phyloP scores from a whole-genome alignment of 805 yeast species.

The Ogataea pilisensis region DNA sequence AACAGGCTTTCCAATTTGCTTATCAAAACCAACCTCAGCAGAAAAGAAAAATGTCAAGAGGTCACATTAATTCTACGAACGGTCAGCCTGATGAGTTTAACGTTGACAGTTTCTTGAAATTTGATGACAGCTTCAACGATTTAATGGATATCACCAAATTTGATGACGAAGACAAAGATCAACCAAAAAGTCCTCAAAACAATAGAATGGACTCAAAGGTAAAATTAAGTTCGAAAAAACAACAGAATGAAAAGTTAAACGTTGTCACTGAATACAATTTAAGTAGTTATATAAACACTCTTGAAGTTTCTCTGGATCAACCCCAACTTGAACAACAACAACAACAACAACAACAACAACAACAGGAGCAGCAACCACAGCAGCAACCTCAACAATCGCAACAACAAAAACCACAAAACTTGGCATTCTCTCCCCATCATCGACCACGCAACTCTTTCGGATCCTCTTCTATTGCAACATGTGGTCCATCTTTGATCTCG shows the following conservation, averaged over 20 bases:
- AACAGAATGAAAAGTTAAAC: neutral
- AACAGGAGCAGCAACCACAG: too few species aligned
- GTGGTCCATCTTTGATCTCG: constrained; percentile 7
- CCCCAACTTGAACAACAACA: constrained; percentile 13
- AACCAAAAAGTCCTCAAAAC: neutral
- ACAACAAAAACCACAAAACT: constrained; percentile 6
- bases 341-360: too few species aligned
- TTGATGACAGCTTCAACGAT: constrained; percentile 27
- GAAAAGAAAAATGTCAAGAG: constrained; percentile 1
- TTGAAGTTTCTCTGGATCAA: constrained; percentile 30
- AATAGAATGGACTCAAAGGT: neutral
- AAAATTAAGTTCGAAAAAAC: neutral
- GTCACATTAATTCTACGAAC: neutral
- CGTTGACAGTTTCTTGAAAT: constrained; percentile 30
- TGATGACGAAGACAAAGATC: constrained; percentile 11
- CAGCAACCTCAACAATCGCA: too few species aligned
- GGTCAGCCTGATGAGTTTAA: constrained; percentile 24
- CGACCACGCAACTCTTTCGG: neutral
- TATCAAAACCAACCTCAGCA: constrained; percentile 3
- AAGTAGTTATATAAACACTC: constrained; percentile 29
- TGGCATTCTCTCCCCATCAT: neutral
- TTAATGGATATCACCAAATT: constrained; percentile 26
- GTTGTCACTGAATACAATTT: constrained; percentile 19
- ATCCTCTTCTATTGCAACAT: constrained; percentile 6
- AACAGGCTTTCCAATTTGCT: constrained; percentile 2